Percentiles rank a stretch among this genome's conserved stretches.
Evolutionary conservation across 2,329 filamentous ascomycete genomes (phyloP).

Genomic region (Taxawa tesnikishii): DNA sequence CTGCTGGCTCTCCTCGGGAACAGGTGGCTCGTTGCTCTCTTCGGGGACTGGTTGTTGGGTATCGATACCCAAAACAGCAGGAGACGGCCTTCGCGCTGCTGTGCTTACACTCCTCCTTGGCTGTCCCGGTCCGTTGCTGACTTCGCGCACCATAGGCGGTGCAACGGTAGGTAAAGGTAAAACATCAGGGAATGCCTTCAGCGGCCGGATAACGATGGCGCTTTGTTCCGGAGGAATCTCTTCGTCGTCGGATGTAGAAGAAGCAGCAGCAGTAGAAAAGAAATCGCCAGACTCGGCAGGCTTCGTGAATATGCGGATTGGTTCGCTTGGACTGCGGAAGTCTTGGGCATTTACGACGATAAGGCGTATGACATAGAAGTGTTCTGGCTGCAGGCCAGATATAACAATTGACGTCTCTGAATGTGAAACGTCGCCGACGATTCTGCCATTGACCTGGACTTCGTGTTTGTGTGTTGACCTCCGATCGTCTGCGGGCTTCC

Average conservation of each 20-base stretch:
- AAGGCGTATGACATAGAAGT: slow-evolving; percentile 88
- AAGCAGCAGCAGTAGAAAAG: slow-evolving; percentile 33
- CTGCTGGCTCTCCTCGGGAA: slow-evolving; percentile 52
- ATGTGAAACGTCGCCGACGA: slow-evolving; percentile 74
- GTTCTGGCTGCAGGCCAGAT: slow-evolving; percentile 70
- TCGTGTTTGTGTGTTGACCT: slow-evolving; percentile 72
- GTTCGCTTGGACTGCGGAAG: slow-evolving; percentile 78
- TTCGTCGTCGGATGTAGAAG: slow-evolving; percentile 27
- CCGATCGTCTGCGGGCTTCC: slow-evolving; percentile 45
- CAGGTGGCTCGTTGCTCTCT: slow-evolving; percentile 37
- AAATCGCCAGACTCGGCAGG: slow-evolving; percentile 29
- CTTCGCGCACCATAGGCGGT: slow-evolving; percentile 53
- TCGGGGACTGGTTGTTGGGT: slow-evolving; percentile 25
- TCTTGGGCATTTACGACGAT: slow-evolving; percentile 84
- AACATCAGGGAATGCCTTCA: slow-evolving; percentile 7
- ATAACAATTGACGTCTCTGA: slow-evolving; percentile 84
- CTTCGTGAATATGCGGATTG: slow-evolving; percentile 70
- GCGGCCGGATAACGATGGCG: slow-evolving; percentile 6
- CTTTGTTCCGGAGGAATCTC: slow-evolving; percentile 3
- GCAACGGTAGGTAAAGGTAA: slow-evolving; percentile 21
- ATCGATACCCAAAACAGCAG: slow-evolving; percentile 23
- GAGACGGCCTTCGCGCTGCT: slow-evolving; percentile 63
- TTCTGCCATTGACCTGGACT: slow-evolving; percentile 73
- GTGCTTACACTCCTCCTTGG: slow-evolving; percentile 47
- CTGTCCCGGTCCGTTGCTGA: slow-evolving; percentile 40